phyloP scores from a whole-genome alignment of 106 monocot genomes.

The Platanthera guangdongensis region DNA sequence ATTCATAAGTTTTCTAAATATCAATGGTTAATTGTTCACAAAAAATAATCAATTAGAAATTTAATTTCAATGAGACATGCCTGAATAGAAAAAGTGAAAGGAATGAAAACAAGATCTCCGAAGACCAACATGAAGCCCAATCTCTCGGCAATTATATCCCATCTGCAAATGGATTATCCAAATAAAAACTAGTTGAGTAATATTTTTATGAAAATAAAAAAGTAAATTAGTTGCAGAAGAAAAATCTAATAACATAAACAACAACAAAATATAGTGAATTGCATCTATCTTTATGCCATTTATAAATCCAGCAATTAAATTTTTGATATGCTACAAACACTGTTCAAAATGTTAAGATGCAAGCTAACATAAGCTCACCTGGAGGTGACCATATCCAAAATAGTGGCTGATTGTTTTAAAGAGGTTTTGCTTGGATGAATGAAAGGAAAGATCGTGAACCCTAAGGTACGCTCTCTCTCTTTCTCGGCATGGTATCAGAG shows the following conservation, averaged over 20 bases:
- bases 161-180: slow-evolving; percentile 35
- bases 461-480: too few species aligned
- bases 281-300: neutral
- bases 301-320: too few species aligned
- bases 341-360: too few species aligned
- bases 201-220: neutral
- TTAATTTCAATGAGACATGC: slow-evolving; percentile 20
- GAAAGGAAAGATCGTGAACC: too few species aligned
- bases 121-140: slow-evolving; percentile 97
- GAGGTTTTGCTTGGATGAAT: too few species aligned
- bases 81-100: slow-evolving; percentile 98
- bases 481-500: too few species aligned
- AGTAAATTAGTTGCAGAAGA: neutral
- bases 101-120: slow-evolving; percentile 95
- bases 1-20: too few species aligned
- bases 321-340: too few species aligned
- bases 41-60: neutral
- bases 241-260: neutral
- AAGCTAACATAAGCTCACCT: too few species aligned
- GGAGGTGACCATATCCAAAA: too few species aligned
- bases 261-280: neutral
- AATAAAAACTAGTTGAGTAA: neutral
- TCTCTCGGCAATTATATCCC: slow-evolving; percentile 96
- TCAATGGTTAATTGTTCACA: neutral
- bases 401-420: too few species aligned